Conservation (phyloP, 1,139 yeast species). For the Yamadazyma dushanensis region DNA sequence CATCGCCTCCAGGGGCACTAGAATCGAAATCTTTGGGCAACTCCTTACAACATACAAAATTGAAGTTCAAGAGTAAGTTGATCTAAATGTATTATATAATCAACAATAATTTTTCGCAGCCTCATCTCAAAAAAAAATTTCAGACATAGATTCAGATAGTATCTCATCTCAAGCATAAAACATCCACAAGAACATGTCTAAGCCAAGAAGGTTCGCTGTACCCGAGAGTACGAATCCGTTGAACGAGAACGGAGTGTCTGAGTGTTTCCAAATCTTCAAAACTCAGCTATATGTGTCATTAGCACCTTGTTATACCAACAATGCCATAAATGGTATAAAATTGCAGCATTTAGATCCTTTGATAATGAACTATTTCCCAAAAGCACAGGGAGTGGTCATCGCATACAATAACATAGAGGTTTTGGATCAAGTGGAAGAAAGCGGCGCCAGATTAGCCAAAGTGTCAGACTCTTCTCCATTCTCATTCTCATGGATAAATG, state of each 20-base stretch:
- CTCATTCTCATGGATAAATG: conserved; percentile 81
- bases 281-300: conserved; percentile 75
- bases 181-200: conserved; percentile 1
- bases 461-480: conserved; percentile 84
- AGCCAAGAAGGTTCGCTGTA: conserved; percentile 9
- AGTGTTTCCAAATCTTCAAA: conserved; percentile 67
- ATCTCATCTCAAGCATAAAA: background rate
- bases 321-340: conserved; percentile 76
- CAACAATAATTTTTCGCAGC: conserved; percentile 4
- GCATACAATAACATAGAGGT: conserved; percentile 66
- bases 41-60: conserved; percentile 11
- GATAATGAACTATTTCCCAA: conserved; percentile 75
- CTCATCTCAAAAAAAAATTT: conserved; percentile 7
- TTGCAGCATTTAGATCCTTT: conserved; percentile 88
- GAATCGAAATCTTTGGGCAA: conserved; percentile 9
- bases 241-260: conserved; percentile 43
- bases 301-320: conserved; percentile 73
- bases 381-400: conserved; percentile 79
- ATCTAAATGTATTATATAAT: conserved; percentile 7
- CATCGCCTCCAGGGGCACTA: conserved; percentile 5
- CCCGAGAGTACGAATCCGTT: conserved; percentile 36
- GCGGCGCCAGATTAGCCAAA: conserved; percentile 51
- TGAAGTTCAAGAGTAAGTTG: conserved; percentile 12
- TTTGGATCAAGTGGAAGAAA: conserved; percentile 27
- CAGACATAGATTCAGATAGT: background rate